phyloP scores from a whole-genome alignment of 129 eudicot species.

The Helianthus tuberosus region DNA sequence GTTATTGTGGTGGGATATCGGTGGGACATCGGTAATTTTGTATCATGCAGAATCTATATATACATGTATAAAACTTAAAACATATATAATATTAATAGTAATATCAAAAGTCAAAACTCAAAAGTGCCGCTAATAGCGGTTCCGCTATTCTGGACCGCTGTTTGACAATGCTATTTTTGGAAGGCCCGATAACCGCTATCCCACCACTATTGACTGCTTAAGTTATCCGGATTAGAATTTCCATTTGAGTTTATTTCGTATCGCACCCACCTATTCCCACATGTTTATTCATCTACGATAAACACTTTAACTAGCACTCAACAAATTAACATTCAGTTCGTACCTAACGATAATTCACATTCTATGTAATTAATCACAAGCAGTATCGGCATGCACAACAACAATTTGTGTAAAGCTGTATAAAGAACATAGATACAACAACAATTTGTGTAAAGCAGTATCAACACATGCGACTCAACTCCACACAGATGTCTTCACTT shows the following conservation, averaged over 20 bases:
- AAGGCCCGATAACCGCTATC: no score
- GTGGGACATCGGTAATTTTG: no score
- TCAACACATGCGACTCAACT: neutral
- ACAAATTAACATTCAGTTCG: neutral
- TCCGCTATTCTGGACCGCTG: no score
- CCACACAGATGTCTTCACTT: neutral
- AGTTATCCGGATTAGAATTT: neutral
- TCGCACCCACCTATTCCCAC: neutral
- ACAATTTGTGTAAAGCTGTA: neutral
- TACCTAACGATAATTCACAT: neutral
- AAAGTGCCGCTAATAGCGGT: no score
- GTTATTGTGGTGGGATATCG: no score
- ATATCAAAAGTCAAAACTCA: no score
- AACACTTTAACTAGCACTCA: neutral
- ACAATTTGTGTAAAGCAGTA: no score
- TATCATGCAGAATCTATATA: no score
- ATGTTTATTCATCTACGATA: neutral
- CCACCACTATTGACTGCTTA: no score
- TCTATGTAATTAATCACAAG: neutral
- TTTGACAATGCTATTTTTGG: no score
- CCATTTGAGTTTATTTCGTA: neutral
- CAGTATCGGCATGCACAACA: neutral
- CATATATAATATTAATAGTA: no score
- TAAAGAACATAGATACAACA: neutral
- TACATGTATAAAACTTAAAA: no score